Percentiles rank a stretch among this genome's conserved stretches.
These are phyloP conservation scores for Penicillium sp. DNA, from an alignment of 2,329 filamentous ascomycete species.

Conservation along the genomic window DNA sequence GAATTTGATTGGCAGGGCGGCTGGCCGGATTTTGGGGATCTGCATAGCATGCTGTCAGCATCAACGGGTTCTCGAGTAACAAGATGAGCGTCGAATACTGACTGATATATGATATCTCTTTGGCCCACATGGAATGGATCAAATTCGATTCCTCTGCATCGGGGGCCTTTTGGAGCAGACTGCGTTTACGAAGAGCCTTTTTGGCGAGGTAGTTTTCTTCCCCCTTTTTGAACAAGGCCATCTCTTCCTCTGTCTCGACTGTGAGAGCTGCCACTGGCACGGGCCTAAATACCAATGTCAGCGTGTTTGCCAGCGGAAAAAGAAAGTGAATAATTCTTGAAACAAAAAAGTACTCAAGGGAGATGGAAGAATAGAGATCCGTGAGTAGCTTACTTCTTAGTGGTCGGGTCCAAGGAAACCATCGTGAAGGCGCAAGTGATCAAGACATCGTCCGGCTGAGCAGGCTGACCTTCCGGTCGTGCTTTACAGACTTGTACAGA, in stretches of 20 bases:
- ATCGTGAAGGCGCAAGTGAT: constrained; percentile 72
- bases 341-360: too few species aligned
- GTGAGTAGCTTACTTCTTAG: constrained; percentile 49
- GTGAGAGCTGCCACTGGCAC: constrained; percentile 57
- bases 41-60: constrained; percentile 8
- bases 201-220: constrained; percentile 62
- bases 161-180: constrained; percentile 61
- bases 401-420: constrained; percentile 65
- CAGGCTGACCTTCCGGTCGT: constrained; percentile 51
- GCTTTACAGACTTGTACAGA: constrained; percentile 68
- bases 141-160: constrained; percentile 65
- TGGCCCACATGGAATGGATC: constrained; percentile 68
- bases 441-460: constrained; percentile 55
- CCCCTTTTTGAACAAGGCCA: constrained; percentile 55
- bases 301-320: background rate
- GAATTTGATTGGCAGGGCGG: constrained; percentile 53
- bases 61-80: background rate
- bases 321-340: too few species aligned
- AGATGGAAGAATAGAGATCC: too few species aligned
- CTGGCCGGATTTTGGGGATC: constrained; percentile 51
- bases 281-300: constrained; percentile 38
- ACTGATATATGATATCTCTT: constrained; percentile 58
- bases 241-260: constrained; percentile 60
- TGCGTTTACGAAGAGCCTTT: constrained; percentile 55
- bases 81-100: constrained; percentile 10